Percentiles rank a stretch among this genome's conserved stretches.
Evolutionary conservation across 2,329 filamentous ascomycete genomes (phyloP).

Genomic region (Zymoseptoria brevis): DNA sequence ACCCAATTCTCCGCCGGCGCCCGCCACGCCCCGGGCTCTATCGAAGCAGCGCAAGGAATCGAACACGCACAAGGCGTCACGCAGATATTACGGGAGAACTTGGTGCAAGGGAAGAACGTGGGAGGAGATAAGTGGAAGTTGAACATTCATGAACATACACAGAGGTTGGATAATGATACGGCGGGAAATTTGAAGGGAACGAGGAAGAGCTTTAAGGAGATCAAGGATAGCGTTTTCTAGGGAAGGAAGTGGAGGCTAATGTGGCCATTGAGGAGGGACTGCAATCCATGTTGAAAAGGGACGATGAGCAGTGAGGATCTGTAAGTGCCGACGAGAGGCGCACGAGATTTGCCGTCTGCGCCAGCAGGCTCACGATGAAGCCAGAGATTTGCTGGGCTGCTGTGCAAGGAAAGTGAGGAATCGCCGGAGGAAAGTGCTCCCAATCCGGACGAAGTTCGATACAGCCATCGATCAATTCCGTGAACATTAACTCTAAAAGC

Average conservation of each 20-base stretch:
- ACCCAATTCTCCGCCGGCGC: slow-evolving; percentile 63
- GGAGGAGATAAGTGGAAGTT: slow-evolving; percentile 48
- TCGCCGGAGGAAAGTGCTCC: background rate
- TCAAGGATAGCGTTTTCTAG: slow-evolving; percentile 27
- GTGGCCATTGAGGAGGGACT: background rate
- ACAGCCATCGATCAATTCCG: background rate
- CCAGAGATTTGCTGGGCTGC: background rate
- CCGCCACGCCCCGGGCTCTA: slow-evolving; percentile 48
- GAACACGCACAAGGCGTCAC: slow-evolving; percentile 77
- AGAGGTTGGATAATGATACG: slow-evolving; percentile 87
- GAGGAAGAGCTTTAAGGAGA: slow-evolving; percentile 33
- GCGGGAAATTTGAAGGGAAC: slow-evolving; percentile 56
- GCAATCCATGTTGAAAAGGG: background rate
- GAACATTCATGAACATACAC: slow-evolving; percentile 82
- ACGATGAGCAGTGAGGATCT: background rate
- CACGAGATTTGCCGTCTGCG: background rate
- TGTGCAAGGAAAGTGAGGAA: background rate
- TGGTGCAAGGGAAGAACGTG: slow-evolving; percentile 64
- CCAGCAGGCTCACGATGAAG: background rate
- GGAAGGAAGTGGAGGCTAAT: background rate
- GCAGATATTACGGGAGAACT: slow-evolving; percentile 67
- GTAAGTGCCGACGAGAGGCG: background rate
- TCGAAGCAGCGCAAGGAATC: slow-evolving; percentile 57
- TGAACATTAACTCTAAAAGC: background rate
- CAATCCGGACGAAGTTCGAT: background rate